Conservation (phyloP, 306 rosid genomes). For the Cajanus cajan region DNA sequence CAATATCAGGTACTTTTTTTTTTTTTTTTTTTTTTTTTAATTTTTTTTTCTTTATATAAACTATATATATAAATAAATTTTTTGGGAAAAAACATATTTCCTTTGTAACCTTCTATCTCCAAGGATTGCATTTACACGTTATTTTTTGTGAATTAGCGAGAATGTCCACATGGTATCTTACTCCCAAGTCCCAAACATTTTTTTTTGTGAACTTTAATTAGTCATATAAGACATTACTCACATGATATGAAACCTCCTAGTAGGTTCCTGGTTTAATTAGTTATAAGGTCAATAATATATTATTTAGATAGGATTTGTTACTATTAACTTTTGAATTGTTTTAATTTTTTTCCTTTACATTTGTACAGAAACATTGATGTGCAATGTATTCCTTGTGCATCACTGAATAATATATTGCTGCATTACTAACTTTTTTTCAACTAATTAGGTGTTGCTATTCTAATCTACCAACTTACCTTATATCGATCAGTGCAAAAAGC, state of each 20-base stretch:
- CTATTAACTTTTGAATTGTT: background rate
- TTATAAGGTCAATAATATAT: background rate
- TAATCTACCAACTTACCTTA: conserved; percentile 53
- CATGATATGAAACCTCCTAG: background rate
- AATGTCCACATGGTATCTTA: background rate
- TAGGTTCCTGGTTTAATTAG: background rate
- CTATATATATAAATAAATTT: no score
- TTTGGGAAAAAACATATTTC: background rate
- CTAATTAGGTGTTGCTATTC: conserved; percentile 55
- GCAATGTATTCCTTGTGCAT: background rate
- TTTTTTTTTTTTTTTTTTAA: no score
- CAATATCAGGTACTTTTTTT: conserved; percentile 60
- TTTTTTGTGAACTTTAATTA: background rate
- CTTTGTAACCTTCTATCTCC: background rate
- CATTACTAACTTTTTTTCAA: background rate
- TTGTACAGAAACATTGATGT: background rate
- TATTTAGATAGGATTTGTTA: background rate
- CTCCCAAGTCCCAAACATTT: background rate
- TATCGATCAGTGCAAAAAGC: conserved; percentile 54
- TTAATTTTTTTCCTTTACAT: background rate
- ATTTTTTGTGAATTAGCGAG: background rate
- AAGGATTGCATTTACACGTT: background rate
- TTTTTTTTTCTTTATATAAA: no score
- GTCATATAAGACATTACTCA: background rate
- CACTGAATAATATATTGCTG: background rate